A percentile compares a stretch with the other conserved stretches of the same genome.
These are phyloP conservation scores for Gnomoniopsis sp. DNA, from an alignment of 2,329 filamentous ascomycete genomes.

Conservation along the genomic window DNA sequence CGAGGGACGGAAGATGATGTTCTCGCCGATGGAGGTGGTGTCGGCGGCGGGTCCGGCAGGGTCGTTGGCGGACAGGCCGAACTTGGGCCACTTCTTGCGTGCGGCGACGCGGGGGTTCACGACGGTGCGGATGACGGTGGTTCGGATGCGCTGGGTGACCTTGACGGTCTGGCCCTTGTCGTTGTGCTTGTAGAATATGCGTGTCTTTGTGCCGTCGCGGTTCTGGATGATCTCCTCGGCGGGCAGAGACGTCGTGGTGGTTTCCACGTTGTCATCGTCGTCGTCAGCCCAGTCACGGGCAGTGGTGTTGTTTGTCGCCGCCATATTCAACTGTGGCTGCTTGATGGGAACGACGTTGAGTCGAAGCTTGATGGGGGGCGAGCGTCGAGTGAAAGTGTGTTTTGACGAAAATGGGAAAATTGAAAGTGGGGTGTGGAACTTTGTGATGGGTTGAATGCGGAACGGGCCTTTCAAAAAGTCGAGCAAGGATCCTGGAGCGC, in stretches of 20 bases:
- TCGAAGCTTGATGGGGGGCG: too few species aligned
- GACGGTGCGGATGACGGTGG: slow-evolving; percentile 84
- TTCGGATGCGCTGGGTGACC: slow-evolving; percentile 92
- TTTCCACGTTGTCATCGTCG: slow-evolving; percentile 83
- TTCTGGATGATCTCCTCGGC: slow-evolving; percentile 87
- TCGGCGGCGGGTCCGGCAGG: slow-evolving; percentile 76
- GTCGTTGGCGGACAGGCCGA: slow-evolving; percentile 86
- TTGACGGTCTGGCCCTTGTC: slow-evolving; percentile 95
- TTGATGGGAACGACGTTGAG: too few species aligned
- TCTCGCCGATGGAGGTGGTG: slow-evolving; percentile 92
- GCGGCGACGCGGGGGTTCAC: slow-evolving; percentile 97
- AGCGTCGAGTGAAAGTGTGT: too few species aligned
- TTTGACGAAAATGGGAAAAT: too few species aligned
- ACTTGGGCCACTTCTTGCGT: slow-evolving; percentile 90
- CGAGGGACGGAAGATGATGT: slow-evolving; percentile 93
- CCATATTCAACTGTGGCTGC: too few species aligned
- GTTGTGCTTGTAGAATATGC: slow-evolving; percentile 85
- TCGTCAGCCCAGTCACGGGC: slow-evolving; percentile 86
- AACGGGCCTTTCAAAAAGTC: too few species aligned
- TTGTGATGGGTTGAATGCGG: too few species aligned
- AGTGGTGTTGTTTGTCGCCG: too few species aligned
- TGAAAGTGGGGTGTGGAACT: too few species aligned
- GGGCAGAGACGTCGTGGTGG: slow-evolving; percentile 62
- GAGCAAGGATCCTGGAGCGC: too few species aligned
- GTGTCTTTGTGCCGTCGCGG: slow-evolving; percentile 97